phyloP scores from a whole-genome alignment of 2,329 filamentous ascomycete genomes.

The Trichoderma brevicompactum region DNA sequence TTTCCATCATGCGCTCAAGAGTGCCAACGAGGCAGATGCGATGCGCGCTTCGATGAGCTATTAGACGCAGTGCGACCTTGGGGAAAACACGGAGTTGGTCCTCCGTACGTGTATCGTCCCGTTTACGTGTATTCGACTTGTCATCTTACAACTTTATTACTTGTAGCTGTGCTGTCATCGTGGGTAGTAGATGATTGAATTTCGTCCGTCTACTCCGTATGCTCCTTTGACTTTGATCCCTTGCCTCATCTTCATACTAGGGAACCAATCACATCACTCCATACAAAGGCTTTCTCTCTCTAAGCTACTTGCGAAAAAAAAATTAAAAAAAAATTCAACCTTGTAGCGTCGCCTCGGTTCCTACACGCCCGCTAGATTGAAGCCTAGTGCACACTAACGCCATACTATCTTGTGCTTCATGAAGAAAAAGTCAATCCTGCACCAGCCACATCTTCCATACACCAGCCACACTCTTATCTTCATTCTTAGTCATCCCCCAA shows the following conservation, averaged over 20 bases:
- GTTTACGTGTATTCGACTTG: background rate
- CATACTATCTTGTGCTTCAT: no score
- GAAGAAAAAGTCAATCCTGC: background rate
- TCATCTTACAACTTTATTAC: no score
- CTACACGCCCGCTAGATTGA: background rate
- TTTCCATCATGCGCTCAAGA: background rate
- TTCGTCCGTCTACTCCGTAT: no score
- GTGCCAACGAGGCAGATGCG: background rate
- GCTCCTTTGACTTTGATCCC: no score
- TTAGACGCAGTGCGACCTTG: slow-evolving; percentile 3
- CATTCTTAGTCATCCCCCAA: slow-evolving; percentile 2
- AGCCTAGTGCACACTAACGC: background rate
- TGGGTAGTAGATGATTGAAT: no score
- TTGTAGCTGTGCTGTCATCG: no score
- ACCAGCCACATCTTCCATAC: background rate
- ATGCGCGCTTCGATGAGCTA: background rate
- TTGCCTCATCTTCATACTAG: no score
- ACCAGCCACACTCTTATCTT: no score
- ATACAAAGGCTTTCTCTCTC: background rate
- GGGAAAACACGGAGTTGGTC: slow-evolving; percentile 12
- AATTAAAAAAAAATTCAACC: background rate
- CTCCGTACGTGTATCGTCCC: background rate
- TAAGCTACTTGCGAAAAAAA: no score
- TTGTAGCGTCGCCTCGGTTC: background rate
- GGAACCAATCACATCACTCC: background rate